Conservation (phyloP, 2,329 filamentous ascomycete genomes). For the Diaporthe sp. region DNA sequence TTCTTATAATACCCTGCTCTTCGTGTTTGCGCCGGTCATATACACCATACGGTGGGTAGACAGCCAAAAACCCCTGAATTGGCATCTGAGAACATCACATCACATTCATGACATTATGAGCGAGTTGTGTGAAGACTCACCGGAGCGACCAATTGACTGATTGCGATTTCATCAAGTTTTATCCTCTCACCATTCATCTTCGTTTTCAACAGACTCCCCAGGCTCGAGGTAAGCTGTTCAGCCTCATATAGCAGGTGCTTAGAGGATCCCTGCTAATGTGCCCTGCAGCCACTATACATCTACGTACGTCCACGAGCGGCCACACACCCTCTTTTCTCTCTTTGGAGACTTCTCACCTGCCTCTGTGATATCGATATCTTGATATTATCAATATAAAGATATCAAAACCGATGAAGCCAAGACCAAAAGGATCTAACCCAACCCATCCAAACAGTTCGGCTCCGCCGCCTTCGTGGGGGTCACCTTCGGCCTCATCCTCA, state of each 20-base stretch:
- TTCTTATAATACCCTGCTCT: slow-evolving; percentile 34
- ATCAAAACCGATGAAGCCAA: neutral
- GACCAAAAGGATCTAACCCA: slow-evolving; percentile 63
- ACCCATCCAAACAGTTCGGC: slow-evolving; percentile 63
- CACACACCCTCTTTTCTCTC: neutral
- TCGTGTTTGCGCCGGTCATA: slow-evolving; percentile 40
- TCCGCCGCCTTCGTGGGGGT: slow-evolving; percentile 78
- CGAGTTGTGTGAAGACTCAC: neutral
- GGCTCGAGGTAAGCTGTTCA: slow-evolving; percentile 32
- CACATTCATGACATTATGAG: neutral
- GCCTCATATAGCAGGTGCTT: neutral
- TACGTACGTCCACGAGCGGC: slow-evolving; percentile 35
- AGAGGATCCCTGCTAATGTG: slow-evolving; percentile 9
- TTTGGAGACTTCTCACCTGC: neutral
- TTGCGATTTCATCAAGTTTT: neutral
- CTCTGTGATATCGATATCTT: neutral
- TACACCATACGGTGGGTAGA: slow-evolving; percentile 38
- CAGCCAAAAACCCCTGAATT: neutral
- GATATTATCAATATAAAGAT: neutral
- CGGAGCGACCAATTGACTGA: neutral
- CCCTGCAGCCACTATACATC: slow-evolving; percentile 40
- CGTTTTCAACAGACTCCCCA: slow-evolving; percentile 40
- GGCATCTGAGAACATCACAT: neutral
- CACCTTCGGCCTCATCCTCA: slow-evolving; percentile 71
- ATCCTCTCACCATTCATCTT: slow-evolving; percentile 47